These are phyloP conservation scores for Hymenoscyphus scutula DNA, from an alignment of 2,329 filamentous ascomycete species.

Conservation along the genomic window DNA sequence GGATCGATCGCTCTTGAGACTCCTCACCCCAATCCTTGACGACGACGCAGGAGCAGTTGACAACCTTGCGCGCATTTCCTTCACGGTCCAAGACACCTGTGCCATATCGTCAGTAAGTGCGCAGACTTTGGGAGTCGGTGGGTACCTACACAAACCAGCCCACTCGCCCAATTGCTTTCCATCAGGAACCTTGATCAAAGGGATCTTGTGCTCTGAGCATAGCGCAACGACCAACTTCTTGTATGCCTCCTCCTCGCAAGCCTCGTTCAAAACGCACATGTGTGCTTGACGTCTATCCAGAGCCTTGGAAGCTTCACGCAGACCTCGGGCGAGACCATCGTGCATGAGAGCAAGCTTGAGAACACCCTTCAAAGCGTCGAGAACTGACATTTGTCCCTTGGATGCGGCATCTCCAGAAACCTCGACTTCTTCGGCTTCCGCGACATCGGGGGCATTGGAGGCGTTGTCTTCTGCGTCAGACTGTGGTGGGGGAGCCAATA, in stretches of 20 bases:
- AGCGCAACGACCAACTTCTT: conserved; percentile 99
- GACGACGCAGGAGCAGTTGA: conserved; percentile 99
- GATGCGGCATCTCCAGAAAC: conserved; percentile 83
- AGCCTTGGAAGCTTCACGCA: conserved; percentile 97
- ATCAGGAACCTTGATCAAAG: conserved; percentile 99
- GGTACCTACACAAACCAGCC: conserved; percentile 93
- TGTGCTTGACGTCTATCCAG: conserved; percentile 98
- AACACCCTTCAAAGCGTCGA: conserved; percentile 98
- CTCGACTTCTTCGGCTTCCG: conserved; percentile 86
- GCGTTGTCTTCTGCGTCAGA: conserved; percentile 96
- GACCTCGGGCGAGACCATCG: conserved; percentile 97
- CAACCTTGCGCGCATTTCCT: conserved; percentile 99
- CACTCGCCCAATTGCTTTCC: conserved; percentile 99
- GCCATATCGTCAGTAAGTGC: conserved; percentile 20
- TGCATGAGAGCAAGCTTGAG: conserved; percentile 99
- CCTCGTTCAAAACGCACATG: conserved; percentile 99
- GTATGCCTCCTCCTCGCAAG: conserved; percentile 99
- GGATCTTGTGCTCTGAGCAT: conserved; percentile 99
- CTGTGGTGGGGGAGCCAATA: conserved; percentile 45
- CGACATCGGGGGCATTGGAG: conserved; percentile 82
- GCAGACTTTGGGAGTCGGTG: conserved; percentile 7
- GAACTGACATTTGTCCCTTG: conserved; percentile 94
- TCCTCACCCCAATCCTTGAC: conserved; percentile 99
- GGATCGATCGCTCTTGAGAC: conserved; percentile 96
- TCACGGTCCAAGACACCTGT: conserved; percentile 96